Conservation (phyloP, 805 yeast genomes). For the Lipomyces orientalis region DNA sequence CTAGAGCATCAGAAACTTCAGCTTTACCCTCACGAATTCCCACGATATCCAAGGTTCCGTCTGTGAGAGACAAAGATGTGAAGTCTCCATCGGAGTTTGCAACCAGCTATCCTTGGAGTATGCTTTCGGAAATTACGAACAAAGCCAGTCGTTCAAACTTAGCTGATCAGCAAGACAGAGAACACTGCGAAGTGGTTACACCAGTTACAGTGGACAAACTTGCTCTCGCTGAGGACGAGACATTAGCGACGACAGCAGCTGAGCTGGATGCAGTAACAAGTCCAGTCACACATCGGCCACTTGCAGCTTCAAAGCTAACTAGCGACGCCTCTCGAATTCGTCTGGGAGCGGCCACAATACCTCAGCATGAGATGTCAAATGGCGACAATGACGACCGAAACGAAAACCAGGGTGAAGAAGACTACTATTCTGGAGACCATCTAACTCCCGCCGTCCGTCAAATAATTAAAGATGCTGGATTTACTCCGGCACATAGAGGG, state of each 20-base stretch:
- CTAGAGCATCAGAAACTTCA: background rate
- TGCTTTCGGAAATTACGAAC: constrained; percentile 21
- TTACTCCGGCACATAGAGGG: constrained; percentile 7
- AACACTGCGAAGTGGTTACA: background rate
- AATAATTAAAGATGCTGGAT: constrained; percentile 9
- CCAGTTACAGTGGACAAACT: background rate
- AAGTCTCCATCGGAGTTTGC: constrained; percentile 2
- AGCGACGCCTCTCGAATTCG: background rate
- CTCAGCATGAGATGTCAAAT: background rate
- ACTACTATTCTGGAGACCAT: background rate
- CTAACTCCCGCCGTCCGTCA: constrained; percentile 11
- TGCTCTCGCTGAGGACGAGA: background rate
- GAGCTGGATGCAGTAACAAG: background rate
- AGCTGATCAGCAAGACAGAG: background rate
- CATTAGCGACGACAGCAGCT: background rate
- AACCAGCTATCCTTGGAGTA: constrained; percentile 18
- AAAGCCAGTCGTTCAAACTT: background rate
- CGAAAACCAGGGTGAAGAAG: background rate
- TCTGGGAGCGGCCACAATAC: background rate
- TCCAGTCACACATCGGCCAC: background rate
- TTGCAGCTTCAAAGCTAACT: background rate
- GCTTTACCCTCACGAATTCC: constrained; percentile 18
- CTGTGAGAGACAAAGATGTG: constrained; percentile 6
- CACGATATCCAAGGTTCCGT: constrained; percentile 6
- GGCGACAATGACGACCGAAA: background rate